Percentiles rank a stretch among this genome's conserved stretches.
phyloP scores from a whole-genome alignment of 2,329 filamentous ascomycete species.

The Aspergillus ochraceus region DNA sequence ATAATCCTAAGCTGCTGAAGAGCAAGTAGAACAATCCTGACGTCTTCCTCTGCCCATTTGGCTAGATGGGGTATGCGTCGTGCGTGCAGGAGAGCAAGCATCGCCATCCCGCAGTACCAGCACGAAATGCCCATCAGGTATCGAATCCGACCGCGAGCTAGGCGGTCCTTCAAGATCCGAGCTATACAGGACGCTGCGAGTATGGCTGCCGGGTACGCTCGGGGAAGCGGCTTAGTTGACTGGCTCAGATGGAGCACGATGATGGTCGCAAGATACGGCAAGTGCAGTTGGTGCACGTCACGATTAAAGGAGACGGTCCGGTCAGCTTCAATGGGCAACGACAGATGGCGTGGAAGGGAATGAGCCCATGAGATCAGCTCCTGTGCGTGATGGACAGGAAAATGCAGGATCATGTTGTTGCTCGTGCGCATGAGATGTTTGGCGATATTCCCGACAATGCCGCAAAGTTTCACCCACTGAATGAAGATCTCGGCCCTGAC shows the following conservation, averaged over 20 bases:
- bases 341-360: constrained; percentile 34
- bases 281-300: constrained; percentile 44
- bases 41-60: constrained; percentile 32
- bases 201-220: constrained; percentile 38
- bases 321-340: constrained; percentile 27
- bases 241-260: constrained; percentile 41
- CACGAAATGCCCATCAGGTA: constrained; percentile 47
- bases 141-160: constrained; percentile 39
- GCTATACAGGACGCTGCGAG: constrained; percentile 42
- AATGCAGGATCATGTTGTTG: constrained; percentile 10
- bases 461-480: constrained; percentile 44
- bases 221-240: constrained; percentile 37
- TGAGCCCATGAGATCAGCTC: constrained; percentile 40
- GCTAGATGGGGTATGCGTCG: constrained; percentile 33
- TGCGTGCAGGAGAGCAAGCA: constrained; percentile 44
- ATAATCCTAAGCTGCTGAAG: constrained; percentile 34
- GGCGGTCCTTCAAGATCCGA: constrained; percentile 40
- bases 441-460: constrained; percentile 42
- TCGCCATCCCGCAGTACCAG: constrained; percentile 46
- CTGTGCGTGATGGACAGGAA: constrained; percentile 29
- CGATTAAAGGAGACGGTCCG: constrained; percentile 38
- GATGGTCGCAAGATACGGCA: constrained; percentile 45
- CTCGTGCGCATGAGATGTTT: constrained; percentile 36
- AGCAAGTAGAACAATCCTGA: constrained; percentile 33
- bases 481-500: constrained; percentile 43